Percentiles rank a stretch among this genome's conserved stretches.
phyloP scores from a whole-genome alignment of 2,329 filamentous ascomycete genomes.

The Mycosphaerella sp. region DNA sequence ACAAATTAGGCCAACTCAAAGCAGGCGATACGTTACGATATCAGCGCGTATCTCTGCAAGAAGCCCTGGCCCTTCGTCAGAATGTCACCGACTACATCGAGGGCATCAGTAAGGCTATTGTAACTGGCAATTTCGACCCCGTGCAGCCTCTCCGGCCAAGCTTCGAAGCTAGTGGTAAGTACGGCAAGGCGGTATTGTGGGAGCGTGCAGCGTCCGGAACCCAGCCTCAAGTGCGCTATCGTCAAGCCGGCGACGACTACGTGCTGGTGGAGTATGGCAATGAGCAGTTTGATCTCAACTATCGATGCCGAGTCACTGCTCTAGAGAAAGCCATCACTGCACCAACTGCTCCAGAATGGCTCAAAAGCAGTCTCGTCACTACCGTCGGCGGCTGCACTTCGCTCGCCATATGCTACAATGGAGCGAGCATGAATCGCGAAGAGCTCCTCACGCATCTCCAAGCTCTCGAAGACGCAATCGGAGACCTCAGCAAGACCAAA shows the following conservation, averaged over 20 bases:
- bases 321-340: conserved; percentile 45
- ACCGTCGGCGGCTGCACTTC: conserved; percentile 48
- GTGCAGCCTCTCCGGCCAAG: conserved; percentile 31
- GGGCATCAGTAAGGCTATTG: conserved; percentile 38
- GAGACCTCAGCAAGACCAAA: conserved; percentile 37
- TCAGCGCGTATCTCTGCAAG: conserved; percentile 46
- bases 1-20: conserved; percentile 57
- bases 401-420: conserved; percentile 40
- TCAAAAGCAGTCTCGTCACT: conserved; percentile 42
- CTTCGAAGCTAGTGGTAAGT: conserved; percentile 23
- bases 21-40: conserved; percentile 52
- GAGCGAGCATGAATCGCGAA: conserved; percentile 32
- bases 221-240: conserved; percentile 29
- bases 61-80: conserved; percentile 44
- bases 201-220: conserved; percentile 24
- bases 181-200: conserved; percentile 29
- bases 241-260: conserved; percentile 44
- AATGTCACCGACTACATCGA: conserved; percentile 43
- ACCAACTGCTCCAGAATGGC: conserved; percentile 34
- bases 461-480: conserved; percentile 37
- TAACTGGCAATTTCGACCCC: conserved; percentile 30
- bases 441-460: conserved; percentile 37
- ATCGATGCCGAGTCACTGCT: conserved; percentile 50
- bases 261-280: conserved; percentile 54
- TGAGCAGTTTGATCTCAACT: conserved; percentile 51